Evolutionary conservation across 2,329 filamentous ascomycete species (phyloP), one percentile per base, ranked within the genome.

Genomic region (Fusarium armeniacum): DNA sequence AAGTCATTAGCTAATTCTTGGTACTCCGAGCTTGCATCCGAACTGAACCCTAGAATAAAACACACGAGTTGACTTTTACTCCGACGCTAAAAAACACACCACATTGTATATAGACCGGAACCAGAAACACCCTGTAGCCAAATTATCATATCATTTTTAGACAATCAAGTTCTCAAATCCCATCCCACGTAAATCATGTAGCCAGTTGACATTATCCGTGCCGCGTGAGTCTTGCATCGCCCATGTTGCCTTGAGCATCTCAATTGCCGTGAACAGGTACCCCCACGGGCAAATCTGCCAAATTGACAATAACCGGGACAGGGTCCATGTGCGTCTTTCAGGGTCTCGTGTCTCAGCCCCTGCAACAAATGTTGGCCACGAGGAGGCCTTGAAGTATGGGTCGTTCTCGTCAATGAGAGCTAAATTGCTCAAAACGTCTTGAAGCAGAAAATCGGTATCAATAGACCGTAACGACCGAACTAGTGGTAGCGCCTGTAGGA

Each of bases 341-440:
- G 78, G 75, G 55, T 85, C 81, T 43, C 81, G 81, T 5, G 84
- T 84, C 70, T 88, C 86, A 0, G 86, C 86, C 2, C 87, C 87
- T 4, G 85, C 85, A 32, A 89, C 82, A 67, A 89, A 88, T 1
- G 86, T 80, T 2, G 87, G 86, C 86, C 86, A 89, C n/a, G 84
- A 84, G 4, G 86, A 87, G 10, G 84, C 87, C 73, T 88, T 89
- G 79, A 87, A 89, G 43, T 87, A 81, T 9, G 83, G 81, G 70
- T 87, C 85, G 4, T 79, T 75, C 22, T 82, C 80, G 30, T 79
- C 79, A 36, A 89, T 81, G 55, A 80, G 78, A 8, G 82, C 83
- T 26, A 89, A 78, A 62, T 87, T 83, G n/a, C 77, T 70, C 3
- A 88, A 77, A 38, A 87, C 85, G 35, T 86, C 85, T 26, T 79